Evolutionary conservation across 129 eudicot genomes (phyloP).

Genomic region (Pseudognaphalium luteoalbum): DNA sequence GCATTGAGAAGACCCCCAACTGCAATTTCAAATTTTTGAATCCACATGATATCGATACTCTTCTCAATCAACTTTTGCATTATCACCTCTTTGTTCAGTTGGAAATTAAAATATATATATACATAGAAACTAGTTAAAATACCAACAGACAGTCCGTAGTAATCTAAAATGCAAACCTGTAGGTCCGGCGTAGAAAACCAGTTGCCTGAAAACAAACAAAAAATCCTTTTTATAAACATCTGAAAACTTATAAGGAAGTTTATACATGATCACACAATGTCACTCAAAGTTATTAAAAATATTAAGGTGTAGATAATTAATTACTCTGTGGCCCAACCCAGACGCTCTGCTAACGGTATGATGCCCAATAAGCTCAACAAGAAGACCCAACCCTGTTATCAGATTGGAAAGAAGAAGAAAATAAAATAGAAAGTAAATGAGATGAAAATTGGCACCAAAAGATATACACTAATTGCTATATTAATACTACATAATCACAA

Average conservation of each 20-base stretch:
- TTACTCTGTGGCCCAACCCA: conserved; percentile 94
- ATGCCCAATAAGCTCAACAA: conserved; percentile 87
- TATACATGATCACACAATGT: background rate
- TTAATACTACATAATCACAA: background rate
- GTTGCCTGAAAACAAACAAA: conserved; percentile 46
- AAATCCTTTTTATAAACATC: background rate
- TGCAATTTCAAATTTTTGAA: conserved; percentile 34
- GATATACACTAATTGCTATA: background rate
- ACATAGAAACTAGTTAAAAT: background rate
- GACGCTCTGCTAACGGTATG: conserved; percentile 88
- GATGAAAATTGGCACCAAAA: background rate
- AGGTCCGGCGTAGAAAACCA: conserved; percentile 58
- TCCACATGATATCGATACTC: conserved; percentile 1
- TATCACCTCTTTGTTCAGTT: background rate
- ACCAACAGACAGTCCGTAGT: background rate
- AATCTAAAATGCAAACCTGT: conserved; percentile 48
- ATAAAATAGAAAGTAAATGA: background rate
- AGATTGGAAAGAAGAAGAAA: background rate
- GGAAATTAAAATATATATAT: background rate
- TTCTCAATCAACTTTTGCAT: background rate
- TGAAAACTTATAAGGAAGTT: background rate
- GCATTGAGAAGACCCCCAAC: conserved; percentile 84
- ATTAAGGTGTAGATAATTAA: conserved; percentile 36
- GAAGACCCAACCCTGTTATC: conserved; percentile 80
- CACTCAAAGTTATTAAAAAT: background rate